These are phyloP conservation scores for Boletus sp. DNA, from an alignment of 768 basidiomycete genomes.

Conservation along the genomic window DNA sequence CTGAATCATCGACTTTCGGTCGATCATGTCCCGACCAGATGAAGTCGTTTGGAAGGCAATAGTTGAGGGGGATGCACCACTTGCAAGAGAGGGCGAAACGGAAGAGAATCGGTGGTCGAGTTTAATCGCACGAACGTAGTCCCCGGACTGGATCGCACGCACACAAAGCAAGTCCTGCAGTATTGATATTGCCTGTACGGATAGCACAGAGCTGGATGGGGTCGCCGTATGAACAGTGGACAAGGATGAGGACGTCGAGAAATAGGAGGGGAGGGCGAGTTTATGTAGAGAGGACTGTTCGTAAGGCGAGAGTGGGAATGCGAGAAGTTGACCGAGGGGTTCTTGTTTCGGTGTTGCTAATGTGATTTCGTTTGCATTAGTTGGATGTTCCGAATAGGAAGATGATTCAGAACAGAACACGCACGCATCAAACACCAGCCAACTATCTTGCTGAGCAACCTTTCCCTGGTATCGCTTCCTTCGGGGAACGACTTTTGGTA, in stretches of 20 bases:
- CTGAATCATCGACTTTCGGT: conserved; percentile 67
- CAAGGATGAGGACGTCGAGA: conserved; percentile 31
- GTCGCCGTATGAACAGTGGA: not conserved
- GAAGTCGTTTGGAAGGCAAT: conserved; percentile 25
- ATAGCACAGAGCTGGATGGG: conserved; percentile 24
- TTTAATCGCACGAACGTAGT: conserved; percentile 69
- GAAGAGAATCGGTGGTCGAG: conserved; percentile 62
- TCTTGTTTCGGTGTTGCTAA: conserved; percentile 57
- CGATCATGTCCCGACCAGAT: conserved; percentile 28
- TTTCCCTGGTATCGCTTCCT: conserved; percentile 45
- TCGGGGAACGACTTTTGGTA: conserved; percentile 73
- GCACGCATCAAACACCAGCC: conserved; percentile 69
- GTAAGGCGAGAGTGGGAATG: conserved; percentile 60
- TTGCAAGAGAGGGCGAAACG: conserved; percentile 31
- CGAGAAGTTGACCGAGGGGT: conserved; percentile 59
- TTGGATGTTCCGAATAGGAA: not conserved
- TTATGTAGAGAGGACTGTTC: conserved; percentile 58
- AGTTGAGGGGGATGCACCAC: conserved; percentile 6
- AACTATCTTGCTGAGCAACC: conserved; percentile 56
- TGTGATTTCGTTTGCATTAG: not conserved
- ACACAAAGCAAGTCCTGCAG: conserved; percentile 79
- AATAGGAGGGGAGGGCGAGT: conserved; percentile 52
- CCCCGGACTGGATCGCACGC: conserved; percentile 70
- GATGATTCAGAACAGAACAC: conserved; percentile 27
- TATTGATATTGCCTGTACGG: conserved; percentile 48